Evolutionary conservation across 2,329 filamentous ascomycete genomes (phyloP).

Genomic region (Fusarium globosum): DNA sequence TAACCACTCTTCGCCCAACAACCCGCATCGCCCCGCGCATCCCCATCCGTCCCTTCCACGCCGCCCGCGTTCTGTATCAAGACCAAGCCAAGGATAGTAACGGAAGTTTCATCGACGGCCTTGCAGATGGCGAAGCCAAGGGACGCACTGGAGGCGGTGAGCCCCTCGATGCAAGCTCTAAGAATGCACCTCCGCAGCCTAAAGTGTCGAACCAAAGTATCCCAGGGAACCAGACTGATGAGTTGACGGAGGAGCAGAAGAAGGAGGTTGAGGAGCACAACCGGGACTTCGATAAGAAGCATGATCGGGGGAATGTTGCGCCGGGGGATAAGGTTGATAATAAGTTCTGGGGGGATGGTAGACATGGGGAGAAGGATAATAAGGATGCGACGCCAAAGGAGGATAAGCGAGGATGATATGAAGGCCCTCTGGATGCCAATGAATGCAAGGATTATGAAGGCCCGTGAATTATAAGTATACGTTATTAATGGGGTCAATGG

Average conservation of each 20-base stretch:
- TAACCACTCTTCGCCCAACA: conserved; percentile 9
- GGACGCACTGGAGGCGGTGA: conserved; percentile 55
- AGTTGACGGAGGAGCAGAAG: conserved; percentile 62
- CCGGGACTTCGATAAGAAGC: conserved; percentile 64
- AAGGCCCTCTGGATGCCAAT: too few species aligned
- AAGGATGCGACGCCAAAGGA: neutral
- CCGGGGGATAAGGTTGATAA: conserved; percentile 64
- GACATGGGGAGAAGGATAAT: conserved; percentile 8
- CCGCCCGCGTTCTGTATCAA: conserved; percentile 6
- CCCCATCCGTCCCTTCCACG: conserved; percentile 13
- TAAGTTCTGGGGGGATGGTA: conserved; percentile 59
- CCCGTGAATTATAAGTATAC: fast-evolving
- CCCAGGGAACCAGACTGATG: conserved; percentile 47
- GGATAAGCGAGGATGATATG: neutral
- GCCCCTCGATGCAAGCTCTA: conserved; percentile 48
- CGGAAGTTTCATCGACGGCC: conserved; percentile 37
- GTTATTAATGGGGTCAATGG: neutral
- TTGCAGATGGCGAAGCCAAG: conserved; percentile 46
- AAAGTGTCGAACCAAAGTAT: conserved; percentile 64
- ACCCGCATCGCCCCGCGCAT: conserved; percentile 20
- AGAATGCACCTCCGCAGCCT: conserved; percentile 56
- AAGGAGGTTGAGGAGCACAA: conserved; percentile 70
- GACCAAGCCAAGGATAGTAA: conserved; percentile 19
- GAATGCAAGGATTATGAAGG: too few species aligned
- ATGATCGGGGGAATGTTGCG: conserved; percentile 58